phyloP scores from a whole-genome alignment of 257 asterid genomes.

The Ophiorrhiza pumila region DNA sequence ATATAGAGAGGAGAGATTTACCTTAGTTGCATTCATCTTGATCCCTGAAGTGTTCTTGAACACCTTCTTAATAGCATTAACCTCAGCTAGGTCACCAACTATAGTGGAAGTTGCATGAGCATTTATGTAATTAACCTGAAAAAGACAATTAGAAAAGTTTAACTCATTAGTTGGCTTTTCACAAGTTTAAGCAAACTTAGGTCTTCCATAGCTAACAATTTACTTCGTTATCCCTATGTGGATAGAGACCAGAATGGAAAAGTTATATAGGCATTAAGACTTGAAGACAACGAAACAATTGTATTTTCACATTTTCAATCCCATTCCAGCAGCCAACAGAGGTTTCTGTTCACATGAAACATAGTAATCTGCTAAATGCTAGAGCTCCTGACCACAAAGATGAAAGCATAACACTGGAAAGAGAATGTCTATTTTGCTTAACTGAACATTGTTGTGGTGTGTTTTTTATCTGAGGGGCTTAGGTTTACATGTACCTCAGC shows the following conservation, averaged over 20 bases:
- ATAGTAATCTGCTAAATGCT: not conserved
- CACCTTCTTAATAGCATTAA: slow-evolving; percentile 87
- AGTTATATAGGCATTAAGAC: not conserved
- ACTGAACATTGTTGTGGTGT: not conserved
- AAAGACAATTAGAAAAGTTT: slow-evolving; percentile 10
- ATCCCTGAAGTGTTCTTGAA: slow-evolving; percentile 74
- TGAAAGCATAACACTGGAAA: not conserved
- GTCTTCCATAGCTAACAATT: not conserved
- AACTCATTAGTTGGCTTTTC: not conserved
- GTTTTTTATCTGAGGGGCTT: not conserved
- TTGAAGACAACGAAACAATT: not conserved
- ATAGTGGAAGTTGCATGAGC: slow-evolving; percentile 94
- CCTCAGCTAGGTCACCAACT: slow-evolving; percentile 91
- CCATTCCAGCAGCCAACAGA: not conserved
- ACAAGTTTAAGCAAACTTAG: not conserved
- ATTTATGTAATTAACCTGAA: slow-evolving; percentile 88
- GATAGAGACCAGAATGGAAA: not conserved
- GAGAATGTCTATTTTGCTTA: not conserved
- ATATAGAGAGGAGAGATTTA: slow-evolving; percentile 17
- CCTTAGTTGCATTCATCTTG: slow-evolving; percentile 93
- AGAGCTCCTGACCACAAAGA: not conserved
- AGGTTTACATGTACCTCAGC: not conserved
- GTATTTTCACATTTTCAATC: not conserved
- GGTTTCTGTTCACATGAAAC: not conserved
- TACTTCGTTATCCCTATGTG: not conserved